phyloP scores from a whole-genome alignment of 2,329 filamentous ascomycete species.

The Pseudogymnoascus sp. region DNA sequence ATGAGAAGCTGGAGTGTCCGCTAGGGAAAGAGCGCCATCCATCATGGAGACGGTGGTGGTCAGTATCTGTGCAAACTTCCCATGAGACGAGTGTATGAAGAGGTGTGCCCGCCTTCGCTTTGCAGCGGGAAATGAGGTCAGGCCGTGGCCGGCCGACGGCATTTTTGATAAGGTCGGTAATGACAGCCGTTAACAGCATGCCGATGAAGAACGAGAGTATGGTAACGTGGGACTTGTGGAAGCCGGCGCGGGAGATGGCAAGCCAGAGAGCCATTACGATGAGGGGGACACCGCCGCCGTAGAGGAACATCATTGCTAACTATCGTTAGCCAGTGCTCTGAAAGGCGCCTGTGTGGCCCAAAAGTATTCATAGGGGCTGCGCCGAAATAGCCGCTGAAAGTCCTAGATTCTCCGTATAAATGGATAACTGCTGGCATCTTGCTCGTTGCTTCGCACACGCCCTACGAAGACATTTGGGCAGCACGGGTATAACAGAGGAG shows the following conservation, averaged over 20 bases:
- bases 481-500: neutral
- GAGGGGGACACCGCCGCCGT: slow-evolving; percentile 66
- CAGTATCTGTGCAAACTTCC: slow-evolving; percentile 63
- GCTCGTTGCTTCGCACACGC: neutral
- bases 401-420: neutral
- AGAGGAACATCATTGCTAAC: slow-evolving; percentile 65
- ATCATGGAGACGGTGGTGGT: slow-evolving; percentile 65
- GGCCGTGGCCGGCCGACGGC: slow-evolving; percentile 64
- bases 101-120: slow-evolving; percentile 49
- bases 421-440: neutral
- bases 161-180: slow-evolving; percentile 88
- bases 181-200: slow-evolving; percentile 67
- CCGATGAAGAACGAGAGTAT: slow-evolving; percentile 70
- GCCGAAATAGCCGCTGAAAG: neutral
- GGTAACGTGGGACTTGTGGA: slow-evolving; percentile 78
- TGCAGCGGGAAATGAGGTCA: slow-evolving; percentile 81
- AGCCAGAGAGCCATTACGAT: slow-evolving; percentile 59
- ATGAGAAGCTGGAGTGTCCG: slow-evolving; percentile 72
- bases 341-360: neutral
- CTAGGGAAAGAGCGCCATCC: slow-evolving; percentile 79
- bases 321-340: neutral
- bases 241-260: slow-evolving; percentile 48
- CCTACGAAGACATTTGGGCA: neutral
- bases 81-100: slow-evolving; percentile 50
- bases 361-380: neutral